These are phyloP conservation scores for Prunus mira DNA, from an alignment of 306 rosid genomes.

Conservation along the genomic window DNA sequence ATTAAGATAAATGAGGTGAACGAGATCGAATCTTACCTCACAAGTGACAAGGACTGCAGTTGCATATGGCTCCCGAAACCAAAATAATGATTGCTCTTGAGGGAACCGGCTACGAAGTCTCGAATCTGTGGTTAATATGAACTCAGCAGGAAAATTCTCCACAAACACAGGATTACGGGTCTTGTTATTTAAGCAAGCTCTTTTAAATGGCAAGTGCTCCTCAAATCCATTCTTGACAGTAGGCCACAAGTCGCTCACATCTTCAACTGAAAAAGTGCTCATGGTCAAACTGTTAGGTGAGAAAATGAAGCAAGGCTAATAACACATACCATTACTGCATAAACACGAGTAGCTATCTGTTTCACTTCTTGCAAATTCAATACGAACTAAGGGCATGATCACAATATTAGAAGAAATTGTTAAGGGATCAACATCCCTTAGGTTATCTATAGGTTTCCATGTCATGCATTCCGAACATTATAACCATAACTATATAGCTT, in stretches of 20 bases:
- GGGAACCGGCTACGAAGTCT: slow-evolving; percentile 97
- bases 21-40: slow-evolving; percentile 55
- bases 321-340: slow-evolving; percentile 4
- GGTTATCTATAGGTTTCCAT: background rate
- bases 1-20: slow-evolving; percentile 10
- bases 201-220: slow-evolving; percentile 71
- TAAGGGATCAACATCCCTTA: background rate
- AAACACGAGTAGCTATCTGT: slow-evolving; percentile 1
- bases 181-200: slow-evolving; percentile 89
- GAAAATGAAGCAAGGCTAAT: slow-evolving; percentile 12
- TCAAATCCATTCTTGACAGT: slow-evolving; percentile 77
- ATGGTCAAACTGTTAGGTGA: slow-evolving; percentile 10
- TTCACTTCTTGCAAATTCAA: background rate
- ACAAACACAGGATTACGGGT: slow-evolving; percentile 71
- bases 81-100: slow-evolving; percentile 81
- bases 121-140: slow-evolving; percentile 89
- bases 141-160: slow-evolving; percentile 70
- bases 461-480: background rate
- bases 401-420: background rate
- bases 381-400: background rate
- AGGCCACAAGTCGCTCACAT: slow-evolving; percentile 98
- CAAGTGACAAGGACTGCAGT: slow-evolving; percentile 88
- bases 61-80: slow-evolving; percentile 97
- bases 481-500: background rate
- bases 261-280: slow-evolving; percentile 74